Conservation (phyloP, 83 land plant species). For the Larix sibirica region DNA sequence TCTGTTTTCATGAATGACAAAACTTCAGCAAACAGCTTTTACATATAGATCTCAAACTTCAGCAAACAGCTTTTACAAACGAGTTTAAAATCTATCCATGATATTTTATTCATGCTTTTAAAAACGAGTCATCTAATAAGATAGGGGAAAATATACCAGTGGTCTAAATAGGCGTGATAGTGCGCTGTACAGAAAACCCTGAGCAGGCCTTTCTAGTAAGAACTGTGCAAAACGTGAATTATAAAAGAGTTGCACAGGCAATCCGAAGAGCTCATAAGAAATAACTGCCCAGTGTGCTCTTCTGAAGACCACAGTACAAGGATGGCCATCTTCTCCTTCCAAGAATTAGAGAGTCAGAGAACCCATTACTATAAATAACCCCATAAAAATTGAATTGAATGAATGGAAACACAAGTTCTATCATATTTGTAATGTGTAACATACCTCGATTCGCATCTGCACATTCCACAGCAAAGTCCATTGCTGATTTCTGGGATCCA, state of each 20-base stretch:
- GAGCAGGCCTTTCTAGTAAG: conserved; percentile 48
- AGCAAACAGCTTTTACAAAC: too few species aligned
- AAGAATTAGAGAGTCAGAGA: background rate
- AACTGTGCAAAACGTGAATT: conserved; percentile 67
- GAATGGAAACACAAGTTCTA: background rate
- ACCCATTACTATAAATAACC: background rate
- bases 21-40: too few species aligned
- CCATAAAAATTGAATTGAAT: background rate
- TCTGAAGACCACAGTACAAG: conserved; percentile 75
- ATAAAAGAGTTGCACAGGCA: conserved; percentile 52
- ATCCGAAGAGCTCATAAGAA: conserved; percentile 50
- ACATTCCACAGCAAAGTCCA: conserved; percentile 72
- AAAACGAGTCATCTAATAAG: background rate
- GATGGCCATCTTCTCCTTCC: conserved; percentile 46
- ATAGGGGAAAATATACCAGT: conserved; percentile 27
- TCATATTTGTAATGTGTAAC: background rate
- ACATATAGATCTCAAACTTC: too few species aligned
- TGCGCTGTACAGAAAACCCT: background rate
- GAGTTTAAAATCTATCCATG: too few species aligned
- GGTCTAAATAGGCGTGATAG: conserved; percentile 34
- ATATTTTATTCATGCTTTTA: too few species aligned
- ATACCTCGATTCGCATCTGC: conserved; percentile 85
- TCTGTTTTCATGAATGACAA: too few species aligned
- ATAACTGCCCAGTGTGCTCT: conserved; percentile 59
- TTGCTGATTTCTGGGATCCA: conserved; percentile 75